Percentiles rank a stretch among this genome's conserved stretches.
phyloP scores from a whole-genome alignment of 257 asterid species.

The Linaria vulgaris region DNA sequence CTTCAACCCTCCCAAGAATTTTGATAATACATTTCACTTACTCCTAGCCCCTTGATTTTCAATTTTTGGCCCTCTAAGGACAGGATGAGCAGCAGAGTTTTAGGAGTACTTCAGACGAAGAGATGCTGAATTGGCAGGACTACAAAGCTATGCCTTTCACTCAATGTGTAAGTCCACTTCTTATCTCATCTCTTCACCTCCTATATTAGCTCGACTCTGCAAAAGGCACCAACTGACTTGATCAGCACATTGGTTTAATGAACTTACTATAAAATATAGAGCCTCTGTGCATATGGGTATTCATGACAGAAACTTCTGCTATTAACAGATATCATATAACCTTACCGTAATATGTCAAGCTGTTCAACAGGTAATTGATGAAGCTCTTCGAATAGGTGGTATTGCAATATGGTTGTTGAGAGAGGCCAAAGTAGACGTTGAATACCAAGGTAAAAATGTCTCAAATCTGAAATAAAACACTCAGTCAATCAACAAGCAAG shows the following conservation, averaged over 20 bases:
- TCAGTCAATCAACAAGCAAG: not conserved
- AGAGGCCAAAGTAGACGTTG: conserved; percentile 72
- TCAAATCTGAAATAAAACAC: not conserved
- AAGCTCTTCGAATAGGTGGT: conserved; percentile 82
- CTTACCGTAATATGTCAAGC: not conserved
- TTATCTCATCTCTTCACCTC: not conserved
- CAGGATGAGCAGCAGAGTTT: conserved; percentile 78
- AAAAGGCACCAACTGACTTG: not conserved
- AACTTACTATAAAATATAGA: not conserved
- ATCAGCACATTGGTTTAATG: not conserved
- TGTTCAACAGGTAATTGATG: conserved; percentile 70
- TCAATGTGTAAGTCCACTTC: conserved; percentile 63
- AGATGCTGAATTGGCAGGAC: conserved; percentile 75
- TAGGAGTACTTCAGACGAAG: conserved; percentile 35
- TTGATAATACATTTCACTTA: not conserved
- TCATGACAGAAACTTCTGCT: not conserved
- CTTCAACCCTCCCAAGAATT: not conserved
- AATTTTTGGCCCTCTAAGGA: conserved; percentile 19
- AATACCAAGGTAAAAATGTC: conserved; percentile 54
- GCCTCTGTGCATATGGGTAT: not conserved
- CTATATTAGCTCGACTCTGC: not conserved
- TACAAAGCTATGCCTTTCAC: conserved; percentile 84
- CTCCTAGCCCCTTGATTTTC: conserved; percentile 17
- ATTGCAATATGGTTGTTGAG: conserved; percentile 95
- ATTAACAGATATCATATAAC: not conserved